Conservation (phyloP, 306 rosid species). For the Dryas drummondii region DNA sequence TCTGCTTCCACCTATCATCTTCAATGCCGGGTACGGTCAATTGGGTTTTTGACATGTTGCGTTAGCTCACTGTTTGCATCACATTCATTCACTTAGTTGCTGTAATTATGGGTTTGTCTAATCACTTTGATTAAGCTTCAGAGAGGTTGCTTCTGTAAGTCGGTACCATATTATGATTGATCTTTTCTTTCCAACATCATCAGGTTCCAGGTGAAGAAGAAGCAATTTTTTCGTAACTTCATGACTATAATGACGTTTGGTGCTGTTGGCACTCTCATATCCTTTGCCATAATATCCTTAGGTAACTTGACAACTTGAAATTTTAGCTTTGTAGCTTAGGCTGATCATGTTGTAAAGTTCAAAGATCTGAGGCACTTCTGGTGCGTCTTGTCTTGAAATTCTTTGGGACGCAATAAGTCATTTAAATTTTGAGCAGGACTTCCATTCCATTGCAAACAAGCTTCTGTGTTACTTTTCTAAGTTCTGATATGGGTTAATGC, state of each 20-base stretch:
- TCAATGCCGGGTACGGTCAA: constrained; percentile 84
- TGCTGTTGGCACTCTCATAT: constrained; percentile 87
- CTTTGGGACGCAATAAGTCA: not conserved
- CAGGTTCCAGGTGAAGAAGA: constrained; percentile 98
- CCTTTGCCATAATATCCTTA: constrained; percentile 79
- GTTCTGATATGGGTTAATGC: not conserved
- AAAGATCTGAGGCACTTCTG: not conserved
- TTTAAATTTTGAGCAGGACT: not conserved
- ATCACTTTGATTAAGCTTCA: not conserved
- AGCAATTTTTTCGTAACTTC: constrained; percentile 89
- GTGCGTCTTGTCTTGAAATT: not conserved
- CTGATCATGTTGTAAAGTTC: not conserved
- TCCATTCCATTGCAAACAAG: not conserved
- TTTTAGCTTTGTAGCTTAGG: not conserved
- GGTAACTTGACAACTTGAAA: constrained; percentile 43
- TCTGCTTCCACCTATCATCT: constrained; percentile 96
- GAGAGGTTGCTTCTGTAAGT: not conserved
- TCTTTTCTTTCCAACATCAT: constrained; percentile 8
- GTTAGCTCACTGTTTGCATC: not conserved
- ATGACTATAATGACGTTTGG: constrained; percentile 91
- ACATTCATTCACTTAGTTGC: not conserved
- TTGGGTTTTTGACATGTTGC: not conserved
- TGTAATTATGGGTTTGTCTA: not conserved
- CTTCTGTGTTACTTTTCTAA: not conserved
- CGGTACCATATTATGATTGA: constrained; percentile 5